These are phyloP conservation scores for Selaginella moellendorffii DNA, from an alignment of 75 land plant genomes.

Conservation along the genomic window DNA sequence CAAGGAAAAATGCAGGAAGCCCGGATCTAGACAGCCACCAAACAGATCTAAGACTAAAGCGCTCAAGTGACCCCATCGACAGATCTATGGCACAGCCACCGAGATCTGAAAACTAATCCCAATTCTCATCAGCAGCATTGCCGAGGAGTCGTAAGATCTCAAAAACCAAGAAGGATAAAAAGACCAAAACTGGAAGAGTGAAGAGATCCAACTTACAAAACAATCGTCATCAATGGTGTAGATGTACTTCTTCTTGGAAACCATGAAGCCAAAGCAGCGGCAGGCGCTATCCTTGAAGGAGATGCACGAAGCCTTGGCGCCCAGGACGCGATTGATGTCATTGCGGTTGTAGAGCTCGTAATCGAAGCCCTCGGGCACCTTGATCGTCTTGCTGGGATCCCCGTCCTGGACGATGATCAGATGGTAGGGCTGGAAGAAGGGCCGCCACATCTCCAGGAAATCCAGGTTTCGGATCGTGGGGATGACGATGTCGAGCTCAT, in stretches of 20 bases:
- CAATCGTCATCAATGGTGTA: neutral
- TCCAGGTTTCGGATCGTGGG: slow-evolving; percentile 75
- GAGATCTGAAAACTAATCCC: too few species aligned
- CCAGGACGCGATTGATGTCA: neutral
- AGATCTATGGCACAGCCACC: too few species aligned
- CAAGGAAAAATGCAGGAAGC: too few species aligned
- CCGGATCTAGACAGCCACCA: too few species aligned
- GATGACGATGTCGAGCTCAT: slow-evolving; percentile 80
- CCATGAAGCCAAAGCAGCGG: neutral
- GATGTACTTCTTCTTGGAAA: neutral
- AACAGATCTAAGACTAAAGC: too few species aligned
- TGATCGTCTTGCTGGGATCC: slow-evolving; percentile 56
- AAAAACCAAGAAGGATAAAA: too few species aligned
- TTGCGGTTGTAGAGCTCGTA: slow-evolving; percentile 34
- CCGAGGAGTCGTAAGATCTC: too few species aligned
- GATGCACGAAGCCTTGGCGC: neutral
- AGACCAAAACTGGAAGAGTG: too few species aligned
- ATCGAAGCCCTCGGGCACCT: slow-evolving; percentile 72
- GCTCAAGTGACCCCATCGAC: too few species aligned
- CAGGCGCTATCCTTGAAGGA: neutral
- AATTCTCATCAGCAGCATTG: too few species aligned
- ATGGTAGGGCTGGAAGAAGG: slow-evolving; percentile 71
- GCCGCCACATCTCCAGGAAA: slow-evolving; percentile 85
- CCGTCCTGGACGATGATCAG: slow-evolving; percentile 84
- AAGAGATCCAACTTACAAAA: neutral